Percentiles rank a stretch among this genome's conserved stretches.
These are phyloP conservation scores for Cryphonectria japonica DNA, from an alignment of 2,329 filamentous ascomycete genomes.

Conservation along the genomic window DNA sequence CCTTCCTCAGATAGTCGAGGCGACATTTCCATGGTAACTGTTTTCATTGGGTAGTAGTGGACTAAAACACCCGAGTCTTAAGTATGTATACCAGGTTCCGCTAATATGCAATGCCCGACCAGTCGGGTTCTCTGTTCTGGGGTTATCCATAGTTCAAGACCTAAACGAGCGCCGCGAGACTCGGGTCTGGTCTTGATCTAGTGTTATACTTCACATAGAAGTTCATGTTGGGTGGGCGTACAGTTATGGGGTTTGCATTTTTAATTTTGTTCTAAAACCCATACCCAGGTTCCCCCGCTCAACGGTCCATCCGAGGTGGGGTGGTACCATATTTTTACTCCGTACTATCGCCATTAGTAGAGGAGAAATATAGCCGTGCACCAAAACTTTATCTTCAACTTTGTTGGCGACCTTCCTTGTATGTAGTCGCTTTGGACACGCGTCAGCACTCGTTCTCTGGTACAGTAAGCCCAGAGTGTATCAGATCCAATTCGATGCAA, in stretches of 20 bases:
- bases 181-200: not conserved
- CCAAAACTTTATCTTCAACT: not conserved
- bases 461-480: not conserved
- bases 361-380: not conserved
- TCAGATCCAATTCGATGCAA: not conserved
- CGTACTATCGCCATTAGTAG: not conserved
- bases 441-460: not conserved
- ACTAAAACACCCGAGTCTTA: not conserved
- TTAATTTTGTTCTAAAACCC: not conserved
- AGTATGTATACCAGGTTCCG: not conserved
- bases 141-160: too few relatives aligned
- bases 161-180: too few relatives aligned
- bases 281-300: not conserved
- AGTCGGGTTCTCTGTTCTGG: too few relatives aligned
- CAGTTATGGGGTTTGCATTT: not conserved
- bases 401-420: not conserved
- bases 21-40: not conserved
- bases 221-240: not conserved
- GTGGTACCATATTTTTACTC: not conserved
- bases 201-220: not conserved
- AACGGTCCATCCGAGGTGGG: not conserved
- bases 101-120: not conserved
- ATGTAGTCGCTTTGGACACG: not conserved
- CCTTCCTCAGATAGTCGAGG: not conserved
- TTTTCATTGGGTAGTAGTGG: not conserved